Evolutionary conservation across 768 basidiomycete genomes (phyloP).

Genomic region (Lactarius vividus): DNA sequence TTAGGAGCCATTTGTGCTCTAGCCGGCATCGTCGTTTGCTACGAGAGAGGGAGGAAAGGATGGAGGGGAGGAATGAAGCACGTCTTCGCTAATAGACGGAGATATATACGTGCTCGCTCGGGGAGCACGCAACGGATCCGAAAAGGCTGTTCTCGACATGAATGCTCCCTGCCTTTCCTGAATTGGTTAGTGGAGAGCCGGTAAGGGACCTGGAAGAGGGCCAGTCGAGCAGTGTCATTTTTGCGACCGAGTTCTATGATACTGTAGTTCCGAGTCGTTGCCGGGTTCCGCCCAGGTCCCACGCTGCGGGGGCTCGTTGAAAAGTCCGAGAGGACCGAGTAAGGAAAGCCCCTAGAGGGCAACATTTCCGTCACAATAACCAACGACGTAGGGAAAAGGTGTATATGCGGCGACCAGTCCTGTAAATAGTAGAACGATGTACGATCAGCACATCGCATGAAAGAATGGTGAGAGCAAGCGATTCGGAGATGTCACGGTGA

Average conservation of each 20-base stretch:
- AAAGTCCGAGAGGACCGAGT: slow-evolving; percentile 6
- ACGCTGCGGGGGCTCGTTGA: background rate
- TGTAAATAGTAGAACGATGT: background rate
- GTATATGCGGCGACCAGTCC: background rate
- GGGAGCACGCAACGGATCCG: slow-evolving; percentile 12
- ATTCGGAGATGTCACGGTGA: background rate
- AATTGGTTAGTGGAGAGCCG: slow-evolving; percentile 1
- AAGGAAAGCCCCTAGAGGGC: slow-evolving; percentile 11
- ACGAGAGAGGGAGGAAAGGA: background rate
- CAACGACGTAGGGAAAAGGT: background rate
- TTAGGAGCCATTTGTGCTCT: slow-evolving; percentile 7
- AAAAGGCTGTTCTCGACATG: slow-evolving; percentile 6
- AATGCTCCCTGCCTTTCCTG: slow-evolving; percentile 2
- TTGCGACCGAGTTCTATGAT: background rate
- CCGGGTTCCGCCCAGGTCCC: background rate
- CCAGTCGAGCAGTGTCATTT: slow-evolving; percentile 3
- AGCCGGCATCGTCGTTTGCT: background rate
- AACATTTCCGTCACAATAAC: background rate
- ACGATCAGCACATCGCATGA: background rate
- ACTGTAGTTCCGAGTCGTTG: background rate
- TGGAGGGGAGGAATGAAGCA: background rate
- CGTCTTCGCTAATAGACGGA: background rate
- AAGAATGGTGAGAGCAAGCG: background rate
- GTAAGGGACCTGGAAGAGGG: background rate
- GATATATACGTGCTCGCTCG: slow-evolving; percentile 13